phyloP scores from a whole-genome alignment of 495 filamentous ascomycete species.

The Lindgomyces ingoldianus region DNA sequence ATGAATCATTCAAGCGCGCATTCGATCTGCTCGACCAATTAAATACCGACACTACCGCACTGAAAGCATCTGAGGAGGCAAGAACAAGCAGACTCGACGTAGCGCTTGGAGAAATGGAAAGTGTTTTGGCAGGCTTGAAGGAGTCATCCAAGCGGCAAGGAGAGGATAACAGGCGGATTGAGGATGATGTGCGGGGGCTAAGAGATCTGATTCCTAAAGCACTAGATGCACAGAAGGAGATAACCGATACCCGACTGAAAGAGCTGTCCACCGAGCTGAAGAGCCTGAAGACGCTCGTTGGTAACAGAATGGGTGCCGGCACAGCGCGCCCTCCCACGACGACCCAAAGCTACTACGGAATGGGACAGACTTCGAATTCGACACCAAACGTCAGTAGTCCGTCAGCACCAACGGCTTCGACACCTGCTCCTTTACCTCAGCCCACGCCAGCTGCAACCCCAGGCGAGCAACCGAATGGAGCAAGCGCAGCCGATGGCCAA shows the following conservation, averaged over 20 bases:
- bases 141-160: constrained; percentile 74
- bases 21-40: constrained; percentile 92
- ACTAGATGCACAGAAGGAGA: constrained; percentile 80
- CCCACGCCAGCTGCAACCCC: constrained; percentile 44
- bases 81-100: constrained; percentile 83
- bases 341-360: constrained; percentile 38
- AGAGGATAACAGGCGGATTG: constrained; percentile 78
- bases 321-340: constrained; percentile 43
- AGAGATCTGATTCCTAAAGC: constrained; percentile 85
- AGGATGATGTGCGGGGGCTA: constrained; percentile 81
- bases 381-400: constrained; percentile 18
- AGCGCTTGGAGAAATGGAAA: constrained; percentile 80
- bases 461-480: constrained; percentile 1
- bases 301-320: constrained; percentile 69
- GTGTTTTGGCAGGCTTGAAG: constrained; percentile 77
- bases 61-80: constrained; percentile 81
- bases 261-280: constrained; percentile 87
- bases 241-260: constrained; percentile 74
- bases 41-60: constrained; percentile 77
- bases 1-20: constrained; percentile 86
- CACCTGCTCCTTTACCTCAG: constrained; percentile 15
- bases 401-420: constrained; percentile 4
- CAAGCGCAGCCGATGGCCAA: constrained; percentile 15
- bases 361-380: constrained; percentile 10
- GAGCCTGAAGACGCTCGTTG: constrained; percentile 85